phyloP scores from a whole-genome alignment of 352 stramenopile genomes.

The Globisporangium lucens region DNA sequence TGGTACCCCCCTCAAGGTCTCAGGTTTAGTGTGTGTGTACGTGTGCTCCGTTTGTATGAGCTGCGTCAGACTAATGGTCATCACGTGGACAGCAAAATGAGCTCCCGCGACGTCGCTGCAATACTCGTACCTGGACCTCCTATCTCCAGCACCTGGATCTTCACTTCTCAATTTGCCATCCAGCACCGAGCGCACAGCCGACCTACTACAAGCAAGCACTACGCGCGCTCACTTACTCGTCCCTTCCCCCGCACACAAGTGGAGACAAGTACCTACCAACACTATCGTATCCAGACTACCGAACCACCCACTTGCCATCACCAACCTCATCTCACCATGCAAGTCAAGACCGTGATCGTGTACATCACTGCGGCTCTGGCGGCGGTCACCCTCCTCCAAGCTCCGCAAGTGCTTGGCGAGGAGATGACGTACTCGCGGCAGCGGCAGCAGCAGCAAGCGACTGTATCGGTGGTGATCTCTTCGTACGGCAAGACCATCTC shows the following conservation, averaged over 20 bases:
- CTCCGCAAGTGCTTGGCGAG: neutral
- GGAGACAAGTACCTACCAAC: neutral
- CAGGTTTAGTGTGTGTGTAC: neutral
- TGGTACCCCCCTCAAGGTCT: neutral
- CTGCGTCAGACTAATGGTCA: neutral
- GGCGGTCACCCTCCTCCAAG: neutral
- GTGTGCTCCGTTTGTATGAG: neutral
- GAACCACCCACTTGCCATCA: neutral
- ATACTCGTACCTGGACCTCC: too few relatives aligned
- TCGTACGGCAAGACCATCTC: constrained; percentile 1
- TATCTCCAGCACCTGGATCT: constrained; percentile 1
- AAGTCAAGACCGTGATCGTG: constrained; percentile 6
- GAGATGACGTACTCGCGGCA: constrained; percentile 8
- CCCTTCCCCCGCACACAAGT: too few relatives aligned
- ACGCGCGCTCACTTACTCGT: too few relatives aligned
- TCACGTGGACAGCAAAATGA: too few relatives aligned
- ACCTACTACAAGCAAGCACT: neutral
- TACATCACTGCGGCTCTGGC: neutral
- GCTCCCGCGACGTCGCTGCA: too few relatives aligned
- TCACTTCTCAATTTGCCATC: constrained; percentile 6
- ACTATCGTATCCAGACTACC: neutral
- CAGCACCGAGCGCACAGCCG: neutral
- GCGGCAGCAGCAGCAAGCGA: neutral
- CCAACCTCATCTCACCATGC: neutral
- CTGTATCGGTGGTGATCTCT: neutral